Percentiles rank a stretch among this genome's conserved stretches.
These are phyloP conservation scores for Lonicera japonica DNA, from an alignment of 129 eudicot species.

Conservation along the genomic window DNA sequence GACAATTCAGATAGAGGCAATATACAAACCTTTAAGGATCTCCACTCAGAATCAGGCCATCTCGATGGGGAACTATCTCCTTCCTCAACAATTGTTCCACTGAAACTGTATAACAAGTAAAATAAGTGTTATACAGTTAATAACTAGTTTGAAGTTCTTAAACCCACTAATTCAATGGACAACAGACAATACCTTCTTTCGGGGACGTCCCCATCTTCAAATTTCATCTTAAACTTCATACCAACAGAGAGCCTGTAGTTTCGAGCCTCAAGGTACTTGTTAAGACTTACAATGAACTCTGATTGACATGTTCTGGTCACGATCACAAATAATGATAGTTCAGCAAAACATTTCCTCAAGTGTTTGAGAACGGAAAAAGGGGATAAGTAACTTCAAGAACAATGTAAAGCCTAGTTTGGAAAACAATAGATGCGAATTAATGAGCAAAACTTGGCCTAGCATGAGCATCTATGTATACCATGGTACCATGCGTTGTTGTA, in stretches of 20 bases:
- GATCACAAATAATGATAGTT: constrained; percentile 19
- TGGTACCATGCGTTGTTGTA: too few species aligned
- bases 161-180: constrained; percentile 5
- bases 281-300: constrained; percentile 74
- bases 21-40: constrained; percentile 72
- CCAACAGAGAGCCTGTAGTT: constrained; percentile 74
- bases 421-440: too few species aligned
- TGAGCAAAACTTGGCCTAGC: too few species aligned
- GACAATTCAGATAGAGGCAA: too few species aligned
- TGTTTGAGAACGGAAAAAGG: too few species aligned
- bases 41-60: constrained; percentile 94
- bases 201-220: constrained; percentile 88
- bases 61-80: constrained; percentile 57
- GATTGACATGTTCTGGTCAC: constrained; percentile 89
- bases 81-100: constrained; percentile 94
- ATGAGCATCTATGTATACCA: too few species aligned
- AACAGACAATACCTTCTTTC: constrained; percentile 68
- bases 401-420: too few species aligned
- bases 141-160: constrained; percentile 3
- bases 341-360: constrained; percentile 6
- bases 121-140: background rate
- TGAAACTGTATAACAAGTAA: constrained; percentile 57
- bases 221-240: constrained; percentile 86
- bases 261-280: constrained; percentile 83
- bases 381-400: too few species aligned